Evolutionary conservation across 139 green algal species (phyloP).

Genomic region (Micractinium conductrix): DNA sequence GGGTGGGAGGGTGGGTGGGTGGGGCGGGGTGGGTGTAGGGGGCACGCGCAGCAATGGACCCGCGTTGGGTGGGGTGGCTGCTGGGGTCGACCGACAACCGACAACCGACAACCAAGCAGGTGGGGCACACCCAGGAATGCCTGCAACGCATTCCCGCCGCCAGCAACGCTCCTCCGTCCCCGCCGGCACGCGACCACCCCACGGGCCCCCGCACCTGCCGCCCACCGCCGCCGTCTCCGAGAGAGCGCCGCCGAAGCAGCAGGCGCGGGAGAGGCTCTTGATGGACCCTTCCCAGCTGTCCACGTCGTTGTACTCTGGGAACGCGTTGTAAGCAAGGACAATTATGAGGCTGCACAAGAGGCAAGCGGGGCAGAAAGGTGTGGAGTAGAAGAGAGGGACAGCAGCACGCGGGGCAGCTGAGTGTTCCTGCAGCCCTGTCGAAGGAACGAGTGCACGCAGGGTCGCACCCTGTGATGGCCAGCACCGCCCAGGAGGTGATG

Average conservation of each 20-base stretch:
- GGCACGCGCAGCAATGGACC: too few relatives aligned
- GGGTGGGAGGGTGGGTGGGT: background rate
- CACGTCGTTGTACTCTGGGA: conserved; percentile 38
- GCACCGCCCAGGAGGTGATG: conserved; percentile 23
- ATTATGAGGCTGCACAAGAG: conserved; percentile 9
- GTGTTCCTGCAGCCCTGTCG: too few relatives aligned
- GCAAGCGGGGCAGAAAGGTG: too few relatives aligned
- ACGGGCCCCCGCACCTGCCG: conserved; percentile 5
- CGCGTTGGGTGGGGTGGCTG: too few relatives aligned
- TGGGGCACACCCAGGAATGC: too few relatives aligned
- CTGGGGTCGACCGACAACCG: too few relatives aligned
- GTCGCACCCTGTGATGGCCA: conserved; percentile 18
- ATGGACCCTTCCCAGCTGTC: conserved; percentile 38
- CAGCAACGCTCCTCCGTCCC: too few relatives aligned
- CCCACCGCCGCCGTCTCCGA: background rate
- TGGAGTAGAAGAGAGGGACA: background rate
- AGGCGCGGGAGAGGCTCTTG: background rate
- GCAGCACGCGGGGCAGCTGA: background rate
- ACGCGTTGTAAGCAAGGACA: conserved; percentile 40
- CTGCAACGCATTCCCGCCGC: too few relatives aligned
- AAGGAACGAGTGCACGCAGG: background rate
- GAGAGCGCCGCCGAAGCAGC: conserved; percentile 21
- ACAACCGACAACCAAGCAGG: too few relatives aligned
- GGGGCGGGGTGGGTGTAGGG: too few relatives aligned
- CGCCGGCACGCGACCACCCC: too few relatives aligned